Base-by-base conservation (phyloP, 805 yeast species). In the Wickerhamomyces hampshirensis region DNA sequence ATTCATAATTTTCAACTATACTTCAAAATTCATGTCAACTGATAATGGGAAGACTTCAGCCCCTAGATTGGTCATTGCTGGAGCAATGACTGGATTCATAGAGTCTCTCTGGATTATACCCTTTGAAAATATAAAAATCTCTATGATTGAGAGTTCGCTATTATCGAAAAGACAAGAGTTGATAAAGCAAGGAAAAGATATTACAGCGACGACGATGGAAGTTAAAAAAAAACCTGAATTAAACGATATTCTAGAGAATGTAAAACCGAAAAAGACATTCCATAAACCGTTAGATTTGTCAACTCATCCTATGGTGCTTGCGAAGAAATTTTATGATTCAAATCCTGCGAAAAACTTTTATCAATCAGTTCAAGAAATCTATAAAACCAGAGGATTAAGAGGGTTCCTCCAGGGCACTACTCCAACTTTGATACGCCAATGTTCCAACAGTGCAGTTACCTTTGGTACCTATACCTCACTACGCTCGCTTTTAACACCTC, bases 51-150 rank as follows among this genome's bases (percentile, higher is more conserved):
- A 77, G 44, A 69, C 86, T 3, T 70, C 80, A 6, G 94, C 94
- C 1, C 91, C 94, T 8, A 69, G 87, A 49, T 71, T 86, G 28
- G 84, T 86, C 6, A 77, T 84, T 40, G 96, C 96, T 4, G 96
- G 95, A 8, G 69, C 71, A 2, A 73, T 86, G 65, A 84, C 95
- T 5, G 98, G 95, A 2, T 68, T 83, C 39, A 63, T 80, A 30
- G 98, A 93, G 58, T 79, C 94, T 3, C 44, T 88, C 23, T 74
- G 84, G 70, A 76, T 91, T 16, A 84, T 93, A 14, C 98, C 98
- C 0, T 89, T 91, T 56, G 98, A 91, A 53, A 84, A 81, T 51
- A 68, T 87, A 46, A 87, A 87, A 54, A 80, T 84, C 2, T 70
- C 82, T 7, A 75, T 84, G 84, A 80, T 87, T 42, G 94, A 86